Conservation (phyloP, 108 stramenopile genomes). For the Cyclotella distinguenda region DNA sequence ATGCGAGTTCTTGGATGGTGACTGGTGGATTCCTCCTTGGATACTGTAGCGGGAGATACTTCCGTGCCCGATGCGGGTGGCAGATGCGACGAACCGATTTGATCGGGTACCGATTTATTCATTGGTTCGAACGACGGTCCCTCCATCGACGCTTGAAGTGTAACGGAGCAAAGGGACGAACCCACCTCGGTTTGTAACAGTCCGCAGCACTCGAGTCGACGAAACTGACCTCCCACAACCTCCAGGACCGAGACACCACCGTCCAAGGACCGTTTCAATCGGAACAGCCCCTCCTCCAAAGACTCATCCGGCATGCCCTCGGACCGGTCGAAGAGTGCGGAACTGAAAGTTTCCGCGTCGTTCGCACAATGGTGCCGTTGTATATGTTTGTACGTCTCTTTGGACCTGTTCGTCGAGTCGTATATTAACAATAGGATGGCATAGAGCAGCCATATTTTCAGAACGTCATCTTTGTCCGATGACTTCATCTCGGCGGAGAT, state of each 20-base stretch:
- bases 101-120: no score
- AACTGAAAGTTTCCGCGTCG: conserved; percentile 11
- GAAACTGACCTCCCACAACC: neutral
- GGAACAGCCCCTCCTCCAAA: conserved; percentile 8
- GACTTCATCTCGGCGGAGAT: conserved; percentile 2
- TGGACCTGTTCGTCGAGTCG: neutral
- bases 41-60: neutral
- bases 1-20: neutral
- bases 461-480: conserved; percentile 11
- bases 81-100: neutral
- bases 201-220: neutral
- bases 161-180: no score
- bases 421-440: conserved; percentile 37
- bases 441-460: conserved; percentile 72
- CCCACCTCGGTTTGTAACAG: neutral
- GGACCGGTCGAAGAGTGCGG: neutral
- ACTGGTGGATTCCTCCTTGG: neutral
- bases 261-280: conserved; percentile 12
- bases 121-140: no score
- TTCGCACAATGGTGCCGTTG: conserved; percentile 29
- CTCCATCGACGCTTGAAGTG: neutral
- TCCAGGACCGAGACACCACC: conserved; percentile 8
- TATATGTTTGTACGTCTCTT: conserved; percentile 27
- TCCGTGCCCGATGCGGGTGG: neutral
- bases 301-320: neutral